Evolutionary conservation across 176 grass and related monocot genomes (phyloP).

Genomic region (Themeda triandra): DNA sequence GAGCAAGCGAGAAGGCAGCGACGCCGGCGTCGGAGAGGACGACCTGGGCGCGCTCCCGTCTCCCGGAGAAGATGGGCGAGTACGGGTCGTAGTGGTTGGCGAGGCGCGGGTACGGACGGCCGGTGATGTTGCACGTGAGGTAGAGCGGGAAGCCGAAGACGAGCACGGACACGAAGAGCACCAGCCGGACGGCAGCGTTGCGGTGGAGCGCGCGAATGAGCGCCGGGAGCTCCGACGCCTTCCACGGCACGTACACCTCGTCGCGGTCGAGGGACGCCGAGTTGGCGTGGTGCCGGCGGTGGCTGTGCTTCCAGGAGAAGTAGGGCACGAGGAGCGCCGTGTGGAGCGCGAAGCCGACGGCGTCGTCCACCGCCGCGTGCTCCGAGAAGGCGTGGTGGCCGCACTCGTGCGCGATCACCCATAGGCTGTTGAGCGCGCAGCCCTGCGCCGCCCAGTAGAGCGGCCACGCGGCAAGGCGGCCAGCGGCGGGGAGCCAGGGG

Average conservation of each 20-base stretch:
- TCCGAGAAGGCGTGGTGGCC: background rate
- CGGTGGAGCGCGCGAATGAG: conserved; percentile 6
- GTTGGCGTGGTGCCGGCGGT: background rate
- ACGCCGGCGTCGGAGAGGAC: conserved; percentile 48
- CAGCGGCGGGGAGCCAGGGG: background rate
- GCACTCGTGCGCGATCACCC: background rate
- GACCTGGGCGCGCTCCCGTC: conserved; percentile 30
- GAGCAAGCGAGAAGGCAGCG: background rate
- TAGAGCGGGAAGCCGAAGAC: conserved; percentile 57
- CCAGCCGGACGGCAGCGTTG: conserved; percentile 26
- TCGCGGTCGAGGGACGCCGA: background rate
- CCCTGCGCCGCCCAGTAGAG: background rate
- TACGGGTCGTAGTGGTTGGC: conserved; percentile 52
- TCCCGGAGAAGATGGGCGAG: conserved; percentile 2
- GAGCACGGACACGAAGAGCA: conserved; percentile 4
- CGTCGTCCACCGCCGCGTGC: background rate
- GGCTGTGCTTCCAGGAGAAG: background rate
- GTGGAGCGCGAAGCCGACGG: background rate
- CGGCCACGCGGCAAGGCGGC: background rate
- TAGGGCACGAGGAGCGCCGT: background rate
- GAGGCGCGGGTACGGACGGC: conserved; percentile 48
- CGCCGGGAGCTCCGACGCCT: background rate
- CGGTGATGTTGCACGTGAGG: conserved; percentile 48
- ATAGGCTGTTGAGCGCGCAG: background rate
- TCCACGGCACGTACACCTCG: background rate